A percentile compares a stretch with the other conserved stretches of the same genome.
Conservation (phyloP, 169 alveolate species). For the Nephromyces sp. region DNA sequence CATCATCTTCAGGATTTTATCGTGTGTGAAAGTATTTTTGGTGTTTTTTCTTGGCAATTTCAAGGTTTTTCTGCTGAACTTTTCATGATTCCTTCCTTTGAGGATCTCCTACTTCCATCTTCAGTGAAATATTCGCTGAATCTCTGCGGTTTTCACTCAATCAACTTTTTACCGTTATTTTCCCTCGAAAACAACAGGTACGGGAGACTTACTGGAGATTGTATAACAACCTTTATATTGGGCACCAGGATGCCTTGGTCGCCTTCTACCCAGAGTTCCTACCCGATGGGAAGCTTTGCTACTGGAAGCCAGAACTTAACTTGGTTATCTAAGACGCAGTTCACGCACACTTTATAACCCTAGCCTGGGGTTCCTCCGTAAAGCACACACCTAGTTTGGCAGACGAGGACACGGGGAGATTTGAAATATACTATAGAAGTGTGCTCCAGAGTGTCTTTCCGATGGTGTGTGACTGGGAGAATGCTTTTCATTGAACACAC, state of each 20-base stretch:
- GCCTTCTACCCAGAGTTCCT: slow-evolving; percentile 77
- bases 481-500: too few relatives aligned
- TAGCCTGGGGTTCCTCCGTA: too few relatives aligned
- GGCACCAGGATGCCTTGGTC: slow-evolving; percentile 95
- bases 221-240: slow-evolving; percentile 94
- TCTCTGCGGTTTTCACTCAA: neutral
- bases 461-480: too few relatives aligned
- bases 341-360: too few relatives aligned
- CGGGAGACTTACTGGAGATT: slow-evolving; percentile 91
- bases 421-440: too few relatives aligned
- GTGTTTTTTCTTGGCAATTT: neutral
- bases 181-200: too few relatives aligned
- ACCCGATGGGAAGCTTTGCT: slow-evolving; percentile 26
- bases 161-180: too few relatives aligned
- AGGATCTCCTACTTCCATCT: too few relatives aligned
- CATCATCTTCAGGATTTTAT: neutral
- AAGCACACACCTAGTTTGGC: too few relatives aligned
- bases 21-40: neutral
- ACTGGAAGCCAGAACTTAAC: slow-evolving; percentile 22
- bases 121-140: too few relatives aligned
- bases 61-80: neutral
- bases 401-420: too few relatives aligned
- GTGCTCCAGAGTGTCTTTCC: too few relatives aligned
- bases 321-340: slow-evolving; percentile 21
- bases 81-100: neutral